Evolutionary conservation across 306 rosid species (phyloP).

Genomic region (Cicer cuneatum): DNA sequence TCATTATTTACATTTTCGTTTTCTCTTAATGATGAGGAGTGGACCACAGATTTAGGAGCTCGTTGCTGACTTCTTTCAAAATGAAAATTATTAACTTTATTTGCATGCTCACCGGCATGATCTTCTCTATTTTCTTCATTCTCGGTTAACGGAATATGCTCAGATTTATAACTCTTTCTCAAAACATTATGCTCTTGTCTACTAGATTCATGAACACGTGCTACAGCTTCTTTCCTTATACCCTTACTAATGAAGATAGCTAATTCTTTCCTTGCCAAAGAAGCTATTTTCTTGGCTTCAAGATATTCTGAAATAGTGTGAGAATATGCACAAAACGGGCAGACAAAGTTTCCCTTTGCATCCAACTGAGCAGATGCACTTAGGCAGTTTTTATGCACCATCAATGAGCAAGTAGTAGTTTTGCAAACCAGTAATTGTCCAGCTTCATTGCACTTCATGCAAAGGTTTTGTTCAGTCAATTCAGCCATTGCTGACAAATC

Average conservation of each 20-base stretch:
- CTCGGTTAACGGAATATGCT: conserved; percentile 43
- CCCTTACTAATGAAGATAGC: conserved; percentile 50
- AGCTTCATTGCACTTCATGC: conserved; percentile 65
- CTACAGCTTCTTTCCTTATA: conserved; percentile 38
- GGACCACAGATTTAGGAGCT: conserved; percentile 33
- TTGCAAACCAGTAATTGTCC: conserved; percentile 65
- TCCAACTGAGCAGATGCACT: conserved; percentile 51
- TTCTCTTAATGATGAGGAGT: conserved; percentile 37
- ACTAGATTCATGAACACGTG: conserved; percentile 37
- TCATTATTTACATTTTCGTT: conserved; percentile 38
- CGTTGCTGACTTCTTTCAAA: conserved; percentile 41
- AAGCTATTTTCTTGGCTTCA: conserved; percentile 65
- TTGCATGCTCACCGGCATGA: conserved; percentile 45
- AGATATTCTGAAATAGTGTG: conserved; percentile 58
- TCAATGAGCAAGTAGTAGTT: conserved; percentile 61
- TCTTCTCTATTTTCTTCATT: conserved; percentile 44
- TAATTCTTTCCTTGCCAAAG: conserved; percentile 57
- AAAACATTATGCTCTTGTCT: conserved; percentile 43
- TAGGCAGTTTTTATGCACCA: conserved; percentile 70
- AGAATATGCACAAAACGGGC: conserved; percentile 79
- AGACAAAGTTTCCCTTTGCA: conserved; percentile 52
- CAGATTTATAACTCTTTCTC: conserved; percentile 33
- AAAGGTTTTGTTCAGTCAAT: conserved; percentile 40
- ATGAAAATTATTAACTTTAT: conserved; percentile 42
- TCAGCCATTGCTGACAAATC: conserved; percentile 46